Percentiles rank a stretch among this genome's conserved stretches.
Conservation (phyloP, 2,329 filamentous ascomycete genomes). For the Lecanoromycetidae sp. region DNA sequence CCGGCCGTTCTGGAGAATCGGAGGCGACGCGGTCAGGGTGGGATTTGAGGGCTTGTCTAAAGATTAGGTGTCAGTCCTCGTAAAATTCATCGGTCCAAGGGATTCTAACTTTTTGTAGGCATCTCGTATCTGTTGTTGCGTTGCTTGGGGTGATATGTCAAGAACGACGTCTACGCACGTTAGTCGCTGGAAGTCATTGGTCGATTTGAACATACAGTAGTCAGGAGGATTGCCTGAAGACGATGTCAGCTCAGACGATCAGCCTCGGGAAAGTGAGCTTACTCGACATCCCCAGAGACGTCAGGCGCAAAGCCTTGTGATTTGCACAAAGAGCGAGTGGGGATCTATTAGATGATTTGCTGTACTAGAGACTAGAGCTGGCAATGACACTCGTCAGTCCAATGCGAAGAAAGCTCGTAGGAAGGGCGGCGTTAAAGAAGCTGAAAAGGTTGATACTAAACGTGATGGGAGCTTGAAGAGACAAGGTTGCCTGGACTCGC, state of each 20-base stretch:
- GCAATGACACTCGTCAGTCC: too few relatives aligned
- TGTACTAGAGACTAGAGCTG: too few relatives aligned
- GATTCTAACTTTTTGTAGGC: constrained; percentile 71
- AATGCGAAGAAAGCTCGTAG: too few relatives aligned
- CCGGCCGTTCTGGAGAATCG: constrained; percentile 68
- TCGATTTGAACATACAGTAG: constrained; percentile 40
- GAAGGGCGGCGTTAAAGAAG: too few relatives aligned
- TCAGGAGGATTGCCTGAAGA: constrained; percentile 38
- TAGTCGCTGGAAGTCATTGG: not conserved
- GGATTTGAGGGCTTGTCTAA: constrained; percentile 76
- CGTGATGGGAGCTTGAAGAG: too few relatives aligned
- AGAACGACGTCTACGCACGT: constrained; percentile 54
- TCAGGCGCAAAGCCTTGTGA: not conserved
- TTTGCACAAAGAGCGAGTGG: too few relatives aligned
- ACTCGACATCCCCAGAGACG: constrained; percentile 5
- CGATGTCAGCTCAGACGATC: not conserved
- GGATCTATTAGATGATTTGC: too few relatives aligned
- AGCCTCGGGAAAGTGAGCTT: not conserved
- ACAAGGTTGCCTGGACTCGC: too few relatives aligned
- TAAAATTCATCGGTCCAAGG: constrained; percentile 9
- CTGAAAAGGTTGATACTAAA: too few relatives aligned
- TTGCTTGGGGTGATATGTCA: constrained; percentile 60
- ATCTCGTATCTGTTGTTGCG: constrained; percentile 72
- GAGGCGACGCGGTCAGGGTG: constrained; percentile 82
- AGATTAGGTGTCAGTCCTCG: not conserved